Conservation (phyloP, 2,329 filamentous ascomycete genomes). For the Apiospora arundinis region DNA sequence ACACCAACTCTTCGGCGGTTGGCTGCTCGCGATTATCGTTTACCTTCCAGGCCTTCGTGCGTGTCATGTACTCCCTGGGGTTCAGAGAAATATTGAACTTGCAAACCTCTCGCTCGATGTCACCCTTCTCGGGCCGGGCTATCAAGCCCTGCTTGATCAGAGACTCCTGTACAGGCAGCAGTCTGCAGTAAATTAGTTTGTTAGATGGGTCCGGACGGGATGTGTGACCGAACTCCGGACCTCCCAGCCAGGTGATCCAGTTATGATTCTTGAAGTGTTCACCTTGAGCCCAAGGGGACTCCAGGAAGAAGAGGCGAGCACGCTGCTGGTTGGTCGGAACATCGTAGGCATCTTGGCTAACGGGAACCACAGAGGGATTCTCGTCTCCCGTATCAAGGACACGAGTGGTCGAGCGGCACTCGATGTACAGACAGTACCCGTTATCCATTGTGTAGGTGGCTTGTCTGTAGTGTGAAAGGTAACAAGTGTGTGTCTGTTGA, state of each 20-base stretch:
- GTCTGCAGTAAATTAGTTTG: neutral
- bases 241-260: neutral
- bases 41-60: neutral
- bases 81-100: conserved; percentile 33
- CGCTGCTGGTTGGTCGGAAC: conserved; percentile 3
- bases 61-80: conserved; percentile 10
- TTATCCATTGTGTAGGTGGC: neutral
- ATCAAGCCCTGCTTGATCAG: neutral
- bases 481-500: neutral
- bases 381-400: neutral
- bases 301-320: neutral
- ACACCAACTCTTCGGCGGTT: neutral
- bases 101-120: conserved; percentile 28
- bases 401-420: neutral
- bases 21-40: neutral
- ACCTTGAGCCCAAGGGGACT: neutral
- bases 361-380: too few relatives aligned
- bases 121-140: neutral
- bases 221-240: neutral
- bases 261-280: neutral
- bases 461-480: neutral
- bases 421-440: neutral
- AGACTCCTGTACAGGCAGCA: neutral
- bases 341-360: neutral
- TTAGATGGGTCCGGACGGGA: neutral